A percentile compares a stretch with the other conserved stretches of the same genome.
Conservation (phyloP, 1,284 basidiomycete species). For the Hortiboletus rubellus region DNA sequence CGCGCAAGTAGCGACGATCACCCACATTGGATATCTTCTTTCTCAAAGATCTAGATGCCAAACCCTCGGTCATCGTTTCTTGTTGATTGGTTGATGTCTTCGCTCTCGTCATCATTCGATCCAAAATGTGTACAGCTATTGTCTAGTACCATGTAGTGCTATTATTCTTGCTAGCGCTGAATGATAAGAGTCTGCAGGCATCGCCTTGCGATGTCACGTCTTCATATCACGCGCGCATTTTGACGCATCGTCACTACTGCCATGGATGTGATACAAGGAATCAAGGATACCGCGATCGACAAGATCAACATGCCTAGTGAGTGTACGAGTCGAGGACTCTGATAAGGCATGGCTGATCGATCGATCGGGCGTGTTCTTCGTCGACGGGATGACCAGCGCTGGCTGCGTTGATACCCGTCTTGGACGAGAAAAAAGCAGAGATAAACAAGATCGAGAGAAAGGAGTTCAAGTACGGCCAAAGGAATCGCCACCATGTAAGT, state of each 20-base stretch:
- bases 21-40: not conserved
- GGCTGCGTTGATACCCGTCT: slow-evolving; percentile 45
- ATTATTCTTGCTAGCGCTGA: not conserved
- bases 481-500: slow-evolving; percentile 54
- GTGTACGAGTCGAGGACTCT: slow-evolving; percentile 16
- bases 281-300: slow-evolving; percentile 34
- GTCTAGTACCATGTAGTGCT: not conserved
- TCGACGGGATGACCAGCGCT: slow-evolving; percentile 37
- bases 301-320: slow-evolving; percentile 42
- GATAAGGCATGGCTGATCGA: slow-evolving; percentile 3
- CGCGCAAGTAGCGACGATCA: not conserved
- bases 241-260: not conserved
- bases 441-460: slow-evolving; percentile 45
- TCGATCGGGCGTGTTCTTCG: not conserved
- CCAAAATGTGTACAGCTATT: not conserved
- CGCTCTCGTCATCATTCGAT: not conserved
- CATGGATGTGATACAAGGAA: slow-evolving; percentile 38
- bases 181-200: not conserved
- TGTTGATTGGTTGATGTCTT: not conserved
- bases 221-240: not conserved
- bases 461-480: slow-evolving; percentile 56
- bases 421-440: slow-evolving; percentile 41
- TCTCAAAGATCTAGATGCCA: not conserved
- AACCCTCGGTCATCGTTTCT: not conserved
- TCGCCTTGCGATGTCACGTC: not conserved